Conservation (phyloP, 305 asterid species). For the Petunia hybrid region DNA sequence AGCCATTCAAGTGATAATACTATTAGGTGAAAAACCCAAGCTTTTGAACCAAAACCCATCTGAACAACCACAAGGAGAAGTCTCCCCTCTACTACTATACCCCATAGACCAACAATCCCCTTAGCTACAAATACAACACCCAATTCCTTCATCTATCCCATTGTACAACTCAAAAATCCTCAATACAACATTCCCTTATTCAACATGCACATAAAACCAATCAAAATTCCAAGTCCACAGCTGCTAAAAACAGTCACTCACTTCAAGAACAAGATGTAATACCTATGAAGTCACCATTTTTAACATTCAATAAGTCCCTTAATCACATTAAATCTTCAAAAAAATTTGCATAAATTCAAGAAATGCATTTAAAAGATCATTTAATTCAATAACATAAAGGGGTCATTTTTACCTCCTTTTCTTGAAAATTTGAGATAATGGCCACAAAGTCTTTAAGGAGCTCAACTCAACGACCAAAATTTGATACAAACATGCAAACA, state of each 20-base stretch:
- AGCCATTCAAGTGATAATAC: constrained; percentile 88
- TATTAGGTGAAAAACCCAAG: constrained; percentile 50
- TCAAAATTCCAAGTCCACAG: constrained; percentile 36
- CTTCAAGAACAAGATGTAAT: neutral
- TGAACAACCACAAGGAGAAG: constrained; percentile 51
- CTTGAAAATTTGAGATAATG: constrained; percentile 28
- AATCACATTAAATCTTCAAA: neutral
- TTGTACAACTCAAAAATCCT: constrained; percentile 30
- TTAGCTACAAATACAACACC: constrained; percentile 41
- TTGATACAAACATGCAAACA: constrained; percentile 29
- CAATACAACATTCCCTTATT: constrained; percentile 26
- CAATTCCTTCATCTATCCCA: constrained; percentile 56
- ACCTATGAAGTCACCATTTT: constrained; percentile 33
- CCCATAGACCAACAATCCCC: constrained; percentile 50
- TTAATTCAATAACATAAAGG: neutral
- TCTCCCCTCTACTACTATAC: constrained; percentile 49
- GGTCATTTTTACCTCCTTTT: constrained; percentile 28
- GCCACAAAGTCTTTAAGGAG: neutral
- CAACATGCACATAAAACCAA: constrained; percentile 9
- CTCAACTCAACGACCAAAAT: neutral
- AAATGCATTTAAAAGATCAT: constrained; percentile 27
- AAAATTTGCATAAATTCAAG: neutral
- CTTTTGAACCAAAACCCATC: constrained; percentile 77
- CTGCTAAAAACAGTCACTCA: constrained; percentile 29
- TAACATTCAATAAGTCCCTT: constrained; percentile 25